Conservation (phyloP, 169 alveolate genomes). For the Sarcocystis neurona region DNA sequence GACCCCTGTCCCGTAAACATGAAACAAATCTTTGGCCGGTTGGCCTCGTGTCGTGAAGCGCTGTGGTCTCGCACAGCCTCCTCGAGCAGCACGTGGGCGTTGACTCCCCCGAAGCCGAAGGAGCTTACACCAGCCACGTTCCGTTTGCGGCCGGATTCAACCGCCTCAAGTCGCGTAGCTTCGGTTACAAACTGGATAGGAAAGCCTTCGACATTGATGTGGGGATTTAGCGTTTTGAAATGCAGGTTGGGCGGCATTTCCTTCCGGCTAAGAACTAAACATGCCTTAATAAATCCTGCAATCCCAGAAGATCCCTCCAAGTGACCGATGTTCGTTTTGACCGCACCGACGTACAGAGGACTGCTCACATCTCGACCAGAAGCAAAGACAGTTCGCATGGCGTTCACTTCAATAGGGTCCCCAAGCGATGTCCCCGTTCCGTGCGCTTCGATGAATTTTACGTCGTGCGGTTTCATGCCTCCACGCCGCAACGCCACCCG, state of each 20-base stretch:
- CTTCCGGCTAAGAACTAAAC: conserved; percentile 63
- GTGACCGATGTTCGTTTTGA: conserved; percentile 78
- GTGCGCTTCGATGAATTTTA: conserved; percentile 70
- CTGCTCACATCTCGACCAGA: conserved; percentile 60
- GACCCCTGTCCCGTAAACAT: conserved; percentile 73
- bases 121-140: conserved; percentile 76
- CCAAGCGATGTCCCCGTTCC: conserved; percentile 83
- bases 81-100: conserved; percentile 74
- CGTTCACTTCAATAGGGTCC: conserved; percentile 80
- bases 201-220: conserved; percentile 50
- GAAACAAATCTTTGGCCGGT: conserved; percentile 59
- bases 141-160: conserved; percentile 37
- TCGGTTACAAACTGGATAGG: conserved; percentile 50
- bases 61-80: conserved; percentile 56
- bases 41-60: background rate
- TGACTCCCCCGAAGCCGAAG: conserved; percentile 79
- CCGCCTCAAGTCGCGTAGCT: conserved; percentile 28
- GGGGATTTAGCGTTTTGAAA: conserved; percentile 67
- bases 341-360: conserved; percentile 74
- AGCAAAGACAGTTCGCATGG: conserved; percentile 69
- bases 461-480: conserved; percentile 53
- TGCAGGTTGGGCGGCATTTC: conserved; percentile 73
- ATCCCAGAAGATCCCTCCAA: conserved; percentile 81
- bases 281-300: conserved; percentile 75
- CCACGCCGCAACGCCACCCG: conserved; percentile 70